A percentile compares a stretch with the other conserved stretches of the same genome.
phyloP scores from a whole-genome alignment of 108 stramenopile genomes.

The Aurantiochytrium sp. region DNA sequence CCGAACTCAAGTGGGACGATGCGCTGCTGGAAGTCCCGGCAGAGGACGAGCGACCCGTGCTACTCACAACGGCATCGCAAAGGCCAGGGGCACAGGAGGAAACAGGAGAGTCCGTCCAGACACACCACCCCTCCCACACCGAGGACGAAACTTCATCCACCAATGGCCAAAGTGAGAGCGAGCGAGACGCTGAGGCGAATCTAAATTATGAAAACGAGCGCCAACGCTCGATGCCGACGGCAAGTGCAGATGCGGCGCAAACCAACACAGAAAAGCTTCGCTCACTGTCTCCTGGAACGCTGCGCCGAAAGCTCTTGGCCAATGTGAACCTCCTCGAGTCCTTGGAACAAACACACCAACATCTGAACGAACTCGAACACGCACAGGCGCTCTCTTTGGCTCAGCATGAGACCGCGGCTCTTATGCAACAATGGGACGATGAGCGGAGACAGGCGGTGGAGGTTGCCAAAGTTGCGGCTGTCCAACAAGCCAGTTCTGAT shows the following conservation, averaged over 20 bases:
- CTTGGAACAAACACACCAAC: background rate
- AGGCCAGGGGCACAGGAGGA: background rate
- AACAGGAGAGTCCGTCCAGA: no score
- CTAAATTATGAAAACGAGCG: no score
- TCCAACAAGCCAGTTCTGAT: background rate
- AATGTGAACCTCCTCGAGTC: background rate
- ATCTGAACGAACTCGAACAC: conserved; percentile 4
- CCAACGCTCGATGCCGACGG: no score
- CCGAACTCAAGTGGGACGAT: background rate
- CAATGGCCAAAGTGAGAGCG: no score
- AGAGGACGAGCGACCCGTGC: background rate
- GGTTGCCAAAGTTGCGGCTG: background rate
- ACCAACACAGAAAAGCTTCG: background rate
- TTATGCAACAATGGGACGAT: conserved; percentile 11
- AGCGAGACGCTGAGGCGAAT: no score
- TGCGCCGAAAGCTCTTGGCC: background rate
- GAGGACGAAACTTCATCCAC: no score
- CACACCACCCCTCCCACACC: no score
- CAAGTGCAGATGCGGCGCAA: background rate
- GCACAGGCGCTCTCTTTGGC: background rate
- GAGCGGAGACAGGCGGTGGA: background rate
- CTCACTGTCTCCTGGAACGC: background rate
- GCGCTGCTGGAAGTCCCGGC: background rate
- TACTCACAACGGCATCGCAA: background rate
- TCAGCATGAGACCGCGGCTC: background rate